A percentile compares a stretch with the other conserved stretches of the same genome.
phyloP scores from a whole-genome alignment of 1,139 yeast species.

The Ogataea hybrid region DNA sequence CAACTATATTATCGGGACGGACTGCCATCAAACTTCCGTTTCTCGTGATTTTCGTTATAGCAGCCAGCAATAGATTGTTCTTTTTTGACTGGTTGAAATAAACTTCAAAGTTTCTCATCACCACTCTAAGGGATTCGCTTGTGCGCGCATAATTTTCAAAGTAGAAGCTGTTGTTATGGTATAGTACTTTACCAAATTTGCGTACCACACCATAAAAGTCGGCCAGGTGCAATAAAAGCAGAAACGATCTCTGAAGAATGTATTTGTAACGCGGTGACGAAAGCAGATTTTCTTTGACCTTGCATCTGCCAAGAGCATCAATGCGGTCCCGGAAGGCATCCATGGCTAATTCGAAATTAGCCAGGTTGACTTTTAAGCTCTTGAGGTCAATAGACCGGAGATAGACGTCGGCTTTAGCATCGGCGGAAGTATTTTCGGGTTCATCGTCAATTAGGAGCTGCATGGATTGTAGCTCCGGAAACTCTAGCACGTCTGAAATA shows the following conservation, averaged over 20 bases:
- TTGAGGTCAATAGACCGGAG: conserved; percentile 15
- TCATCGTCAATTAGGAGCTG: conserved; percentile 4
- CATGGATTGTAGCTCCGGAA: conserved; percentile 31
- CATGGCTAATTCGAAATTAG: conserved; percentile 14
- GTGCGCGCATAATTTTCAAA: conserved; percentile 26
- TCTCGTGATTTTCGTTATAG: conserved; percentile 47
- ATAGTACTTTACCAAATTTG: conserved; percentile 31
- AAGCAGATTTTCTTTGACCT: conserved; percentile 14
- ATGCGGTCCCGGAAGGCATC: conserved; percentile 8
- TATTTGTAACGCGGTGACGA: conserved; percentile 14
- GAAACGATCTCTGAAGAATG: conserved; percentile 26
- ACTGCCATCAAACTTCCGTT: conserved; percentile 41
- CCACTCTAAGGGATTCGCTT: conserved; percentile 21
- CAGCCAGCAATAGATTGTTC: conserved; percentile 52
- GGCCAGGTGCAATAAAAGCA: conserved; percentile 28
- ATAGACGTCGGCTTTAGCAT: conserved; percentile 17
- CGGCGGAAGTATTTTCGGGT: conserved; percentile 3
- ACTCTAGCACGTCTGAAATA: conserved; percentile 35
- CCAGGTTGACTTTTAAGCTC: conserved; percentile 15
- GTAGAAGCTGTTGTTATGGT: conserved; percentile 28
- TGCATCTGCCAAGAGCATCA: conserved; percentile 14
- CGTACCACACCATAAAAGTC: conserved; percentile 32
- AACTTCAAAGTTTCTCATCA: conserved; percentile 41
- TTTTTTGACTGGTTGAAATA: conserved; percentile 47
- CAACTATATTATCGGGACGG: conserved; percentile 39